Evolutionary conservation across 371 early-diverging fungal species (phyloP).

Genomic region (Mortierella sp.): DNA sequence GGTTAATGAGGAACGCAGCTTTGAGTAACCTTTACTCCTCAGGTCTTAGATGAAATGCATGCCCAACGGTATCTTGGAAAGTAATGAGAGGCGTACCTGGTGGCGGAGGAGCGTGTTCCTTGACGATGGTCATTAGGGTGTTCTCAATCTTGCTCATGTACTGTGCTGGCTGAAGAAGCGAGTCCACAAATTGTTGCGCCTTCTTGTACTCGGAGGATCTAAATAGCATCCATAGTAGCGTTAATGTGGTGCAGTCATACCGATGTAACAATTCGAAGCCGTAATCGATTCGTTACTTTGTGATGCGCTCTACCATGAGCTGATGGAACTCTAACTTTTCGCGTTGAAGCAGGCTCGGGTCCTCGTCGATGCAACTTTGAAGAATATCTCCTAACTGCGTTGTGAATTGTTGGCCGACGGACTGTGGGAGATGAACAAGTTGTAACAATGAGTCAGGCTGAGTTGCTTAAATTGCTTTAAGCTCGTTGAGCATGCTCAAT

Average conservation of each 20-base stretch:
- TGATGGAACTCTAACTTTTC: slow-evolving; percentile 52
- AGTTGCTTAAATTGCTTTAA: too few relatives aligned
- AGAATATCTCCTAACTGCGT: slow-evolving; percentile 41
- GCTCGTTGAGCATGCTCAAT: too few relatives aligned
- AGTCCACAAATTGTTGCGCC: slow-evolving; percentile 50
- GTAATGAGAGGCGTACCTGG: too few relatives aligned
- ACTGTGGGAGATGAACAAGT: slow-evolving; percentile 1
- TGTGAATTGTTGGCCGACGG: slow-evolving; percentile 43
- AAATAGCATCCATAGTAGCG: too few relatives aligned
- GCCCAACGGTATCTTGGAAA: too few relatives aligned
- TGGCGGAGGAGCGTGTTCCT: slow-evolving; percentile 46
- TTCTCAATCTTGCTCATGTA: slow-evolving; percentile 52
- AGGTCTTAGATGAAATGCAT: too few relatives aligned
- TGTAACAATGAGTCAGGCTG: background rate
- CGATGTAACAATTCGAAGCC: too few relatives aligned
- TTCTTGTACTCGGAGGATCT: slow-evolving; percentile 49
- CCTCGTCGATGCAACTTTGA: slow-evolving; percentile 39
- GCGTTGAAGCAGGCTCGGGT: slow-evolving; percentile 40
- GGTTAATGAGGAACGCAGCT: background rate
- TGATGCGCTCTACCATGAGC: slow-evolving; percentile 48
- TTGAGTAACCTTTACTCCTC: background rate
- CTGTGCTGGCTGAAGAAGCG: slow-evolving; percentile 43
- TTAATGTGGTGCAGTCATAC: too few relatives aligned
- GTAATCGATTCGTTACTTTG: slow-evolving; percentile 29
- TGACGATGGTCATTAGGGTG: slow-evolving; percentile 41